Conservation (phyloP, 495 filamentous ascomycete species). For the Letharia columbiana region DNA sequence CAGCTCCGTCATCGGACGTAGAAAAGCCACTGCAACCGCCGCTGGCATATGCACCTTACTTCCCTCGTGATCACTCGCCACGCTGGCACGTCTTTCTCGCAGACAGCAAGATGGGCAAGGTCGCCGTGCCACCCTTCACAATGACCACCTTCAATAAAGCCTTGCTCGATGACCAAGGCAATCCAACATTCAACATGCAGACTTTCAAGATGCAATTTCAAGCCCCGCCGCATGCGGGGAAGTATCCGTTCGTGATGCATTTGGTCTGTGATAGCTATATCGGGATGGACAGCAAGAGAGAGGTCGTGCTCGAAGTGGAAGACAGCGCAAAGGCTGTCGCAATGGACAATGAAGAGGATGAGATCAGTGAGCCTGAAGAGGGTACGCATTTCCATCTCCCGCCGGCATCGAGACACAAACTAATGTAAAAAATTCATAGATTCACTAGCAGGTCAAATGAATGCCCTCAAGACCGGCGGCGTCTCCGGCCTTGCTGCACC, state of each 20-base stretch:
- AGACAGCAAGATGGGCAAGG: slow-evolving; percentile 85
- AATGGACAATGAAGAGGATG: slow-evolving; percentile 70
- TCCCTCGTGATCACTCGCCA: slow-evolving; percentile 79
- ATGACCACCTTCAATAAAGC: slow-evolving; percentile 86
- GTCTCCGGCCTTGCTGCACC: slow-evolving; percentile 34
- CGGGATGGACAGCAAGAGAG: slow-evolving; percentile 81
- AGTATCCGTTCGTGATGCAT: slow-evolving; percentile 88
- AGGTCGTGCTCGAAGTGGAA: slow-evolving; percentile 82
- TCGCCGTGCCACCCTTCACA: slow-evolving; percentile 89
- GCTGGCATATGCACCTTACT: slow-evolving; percentile 80
- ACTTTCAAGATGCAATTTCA: slow-evolving; percentile 97
- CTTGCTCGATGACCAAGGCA: slow-evolving; percentile 60
- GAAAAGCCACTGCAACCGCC: slow-evolving; percentile 64
- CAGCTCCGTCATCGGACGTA: slow-evolving; percentile 28
- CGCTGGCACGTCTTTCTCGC: slow-evolving; percentile 89
- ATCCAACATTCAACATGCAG: slow-evolving; percentile 84
- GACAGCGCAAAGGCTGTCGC: slow-evolving; percentile 76
- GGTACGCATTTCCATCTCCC: slow-evolving; percentile 48
- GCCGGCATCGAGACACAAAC: background rate
- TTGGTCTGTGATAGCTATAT: slow-evolving; percentile 89
- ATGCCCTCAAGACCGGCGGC: slow-evolving; percentile 66
- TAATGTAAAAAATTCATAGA: slow-evolving; percentile 48
- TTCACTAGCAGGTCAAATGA: slow-evolving; percentile 92
- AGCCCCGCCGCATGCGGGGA: slow-evolving; percentile 83
- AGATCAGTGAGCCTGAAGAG: slow-evolving; percentile 96